Conservation (phyloP, 129 eudicot genomes). For the Flaveria trinervia region DNA sequence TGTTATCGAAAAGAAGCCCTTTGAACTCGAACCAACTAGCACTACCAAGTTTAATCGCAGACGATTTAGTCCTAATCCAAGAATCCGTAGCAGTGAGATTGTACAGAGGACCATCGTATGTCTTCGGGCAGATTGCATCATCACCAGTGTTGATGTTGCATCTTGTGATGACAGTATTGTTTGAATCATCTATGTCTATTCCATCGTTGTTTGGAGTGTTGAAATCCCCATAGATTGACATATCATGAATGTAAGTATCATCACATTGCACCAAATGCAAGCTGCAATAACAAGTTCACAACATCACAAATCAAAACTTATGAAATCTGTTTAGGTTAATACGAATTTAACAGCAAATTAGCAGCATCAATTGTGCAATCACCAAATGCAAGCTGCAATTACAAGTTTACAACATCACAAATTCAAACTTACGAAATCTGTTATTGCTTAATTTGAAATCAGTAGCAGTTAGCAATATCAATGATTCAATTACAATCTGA, state of each 20-base stretch:
- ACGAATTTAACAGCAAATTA: too few species aligned
- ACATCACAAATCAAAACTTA: neutral
- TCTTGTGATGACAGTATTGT: conserved; percentile 84
- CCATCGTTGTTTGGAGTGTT: conserved; percentile 98
- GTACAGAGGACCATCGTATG: conserved; percentile 68
- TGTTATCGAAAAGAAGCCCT: conserved; percentile 66
- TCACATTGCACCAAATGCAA: conserved; percentile 84
- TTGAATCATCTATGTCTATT: conserved; percentile 90
- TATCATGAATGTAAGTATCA: conserved; percentile 69
- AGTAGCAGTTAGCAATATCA: conserved; percentile 4
- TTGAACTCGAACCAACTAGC: conserved; percentile 74
- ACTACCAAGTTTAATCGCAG: conserved; percentile 90
- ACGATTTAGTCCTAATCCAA: conserved; percentile 95
- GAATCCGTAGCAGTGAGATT: conserved; percentile 82
- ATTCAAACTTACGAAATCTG: neutral
- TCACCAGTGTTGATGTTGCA: conserved; percentile 89
- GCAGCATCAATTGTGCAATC: too few species aligned
- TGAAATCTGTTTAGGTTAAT: neutral
- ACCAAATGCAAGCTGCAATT: conserved; percentile 87
- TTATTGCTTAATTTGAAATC: neutral
- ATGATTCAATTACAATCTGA: neutral
- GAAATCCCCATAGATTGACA: conserved; percentile 84
- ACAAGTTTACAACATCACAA: neutral
- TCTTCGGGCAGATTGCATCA: conserved; percentile 98
- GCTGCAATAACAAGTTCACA: conserved; percentile 47